Evolutionary conservation across 2,329 filamentous ascomycete species (phyloP).

Genomic region (Sporothrix euskadiensis): DNA sequence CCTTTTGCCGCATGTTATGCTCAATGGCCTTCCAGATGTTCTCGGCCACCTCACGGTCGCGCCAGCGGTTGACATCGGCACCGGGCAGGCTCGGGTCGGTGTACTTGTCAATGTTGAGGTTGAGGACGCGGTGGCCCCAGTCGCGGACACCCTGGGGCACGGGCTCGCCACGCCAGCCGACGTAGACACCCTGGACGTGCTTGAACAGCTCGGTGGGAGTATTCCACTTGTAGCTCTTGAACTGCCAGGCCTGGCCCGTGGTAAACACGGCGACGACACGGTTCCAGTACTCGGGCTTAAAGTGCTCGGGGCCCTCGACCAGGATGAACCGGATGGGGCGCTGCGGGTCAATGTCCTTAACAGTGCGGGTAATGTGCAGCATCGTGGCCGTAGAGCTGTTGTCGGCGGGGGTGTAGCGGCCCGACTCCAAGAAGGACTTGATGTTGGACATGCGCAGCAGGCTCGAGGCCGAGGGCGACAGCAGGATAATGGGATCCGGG

Average conservation of each 20-base stretch:
- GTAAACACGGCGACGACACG: constrained; percentile 96
- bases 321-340: constrained; percentile 90
- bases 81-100: constrained; percentile 51
- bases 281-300: constrained; percentile 98
- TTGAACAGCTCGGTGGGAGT: constrained; percentile 85
- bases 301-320: constrained; percentile 88
- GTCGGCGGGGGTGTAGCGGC: constrained; percentile 77
- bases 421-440: constrained; percentile 86
- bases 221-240: constrained; percentile 97
- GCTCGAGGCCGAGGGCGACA: constrained; percentile 93
- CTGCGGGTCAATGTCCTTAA: constrained; percentile 68
- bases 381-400: constrained; percentile 71
- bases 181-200: constrained; percentile 81
- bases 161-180: constrained; percentile 87
- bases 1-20: constrained; percentile 78
- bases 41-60: constrained; percentile 91
- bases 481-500: constrained; percentile 87
- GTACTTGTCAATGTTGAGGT: constrained; percentile 82
- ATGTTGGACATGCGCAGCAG: constrained; percentile 94
- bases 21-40: constrained; percentile 89
- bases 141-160: constrained; percentile 74
- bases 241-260: constrained; percentile 96
- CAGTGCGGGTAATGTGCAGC: constrained; percentile 76
- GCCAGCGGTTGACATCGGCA: constrained; percentile 64
- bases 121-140: constrained; percentile 83